Percentiles rank a stretch among this genome's conserved stretches.
Conservation (phyloP, 2,329 filamentous ascomycete species). For the Pseudogymnoascus sp. region DNA sequence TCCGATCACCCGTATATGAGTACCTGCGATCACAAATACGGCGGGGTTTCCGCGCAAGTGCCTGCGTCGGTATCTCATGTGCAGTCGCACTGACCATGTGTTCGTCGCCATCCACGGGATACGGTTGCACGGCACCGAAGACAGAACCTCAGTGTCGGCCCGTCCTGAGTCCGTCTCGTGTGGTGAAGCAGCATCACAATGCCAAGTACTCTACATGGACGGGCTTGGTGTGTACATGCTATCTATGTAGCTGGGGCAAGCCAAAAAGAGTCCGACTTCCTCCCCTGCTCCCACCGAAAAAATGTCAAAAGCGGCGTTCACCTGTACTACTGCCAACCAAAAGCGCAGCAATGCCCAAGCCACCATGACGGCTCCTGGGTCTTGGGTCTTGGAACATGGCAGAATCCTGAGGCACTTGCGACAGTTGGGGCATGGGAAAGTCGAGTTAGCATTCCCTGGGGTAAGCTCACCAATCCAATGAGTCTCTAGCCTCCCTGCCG, state of each 20-base stretch:
- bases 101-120: not conserved
- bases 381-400: not conserved
- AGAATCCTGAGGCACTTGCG: not conserved
- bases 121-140: not conserved
- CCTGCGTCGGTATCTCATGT: not conserved
- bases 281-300: not conserved
- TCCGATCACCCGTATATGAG: not conserved
- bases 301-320: not conserved
- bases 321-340: not conserved
- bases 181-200: not conserved
- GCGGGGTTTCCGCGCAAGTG: not conserved
- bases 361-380: not conserved
- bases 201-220: not conserved
- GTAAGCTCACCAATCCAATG: not conserved
- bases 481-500: not conserved
- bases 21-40: not conserved
- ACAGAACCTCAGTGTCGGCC: not conserved
- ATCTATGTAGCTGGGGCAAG: not conserved
- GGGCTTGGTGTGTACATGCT: not conserved
- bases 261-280: not conserved
- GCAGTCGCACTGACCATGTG: slow-evolving; percentile 4
- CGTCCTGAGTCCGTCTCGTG: not conserved
- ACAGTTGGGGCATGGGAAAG: not conserved
- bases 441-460: not conserved
- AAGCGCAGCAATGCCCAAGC: not conserved